Evolutionary conservation across 306 rosid genomes (phyloP).

Genomic region (Pterocarpus santalinus): DNA sequence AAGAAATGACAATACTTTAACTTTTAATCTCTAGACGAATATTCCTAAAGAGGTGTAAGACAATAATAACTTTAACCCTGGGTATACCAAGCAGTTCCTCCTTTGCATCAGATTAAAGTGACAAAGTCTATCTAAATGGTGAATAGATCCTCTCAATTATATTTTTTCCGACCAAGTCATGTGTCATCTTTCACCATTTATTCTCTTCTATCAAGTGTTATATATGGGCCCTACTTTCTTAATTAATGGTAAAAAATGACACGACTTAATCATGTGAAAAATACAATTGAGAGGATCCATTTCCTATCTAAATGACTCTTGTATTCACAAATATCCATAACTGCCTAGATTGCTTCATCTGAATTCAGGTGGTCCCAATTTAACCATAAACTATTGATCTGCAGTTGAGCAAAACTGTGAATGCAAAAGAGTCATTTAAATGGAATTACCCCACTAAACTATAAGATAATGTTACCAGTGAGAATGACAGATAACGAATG

Average conservation of each 20-base stretch:
- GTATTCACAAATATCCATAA: neutral
- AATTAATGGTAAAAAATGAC: no score
- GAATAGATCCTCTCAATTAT: no score
- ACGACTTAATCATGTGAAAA: no score
- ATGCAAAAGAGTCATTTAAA: constrained; percentile 29
- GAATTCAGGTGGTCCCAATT: no score
- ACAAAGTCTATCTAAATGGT: neutral
- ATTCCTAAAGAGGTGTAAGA: neutral
- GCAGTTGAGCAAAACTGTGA: constrained; percentile 21
- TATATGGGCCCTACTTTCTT: no score
- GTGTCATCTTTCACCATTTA: no score
- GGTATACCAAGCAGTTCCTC: neutral
- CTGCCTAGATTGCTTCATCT: no score
- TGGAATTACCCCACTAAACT: neutral
- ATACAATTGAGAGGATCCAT: no score
- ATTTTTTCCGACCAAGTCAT: no score
- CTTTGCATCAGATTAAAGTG: constrained; percentile 14
- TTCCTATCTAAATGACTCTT: neutral
- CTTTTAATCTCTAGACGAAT: constrained; percentile 10
- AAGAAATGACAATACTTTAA: constrained; percentile 21
- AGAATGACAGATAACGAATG: constrained; percentile 24
- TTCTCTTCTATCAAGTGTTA: no score
- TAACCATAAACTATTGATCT: neutral
- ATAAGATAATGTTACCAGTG: constrained; percentile 14
- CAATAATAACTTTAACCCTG: constrained; percentile 2